Evolutionary conservation across 83 land plant species (phyloP), one percentile per base, ranked within the genome.

Genomic region (Picea abies): DNA sequence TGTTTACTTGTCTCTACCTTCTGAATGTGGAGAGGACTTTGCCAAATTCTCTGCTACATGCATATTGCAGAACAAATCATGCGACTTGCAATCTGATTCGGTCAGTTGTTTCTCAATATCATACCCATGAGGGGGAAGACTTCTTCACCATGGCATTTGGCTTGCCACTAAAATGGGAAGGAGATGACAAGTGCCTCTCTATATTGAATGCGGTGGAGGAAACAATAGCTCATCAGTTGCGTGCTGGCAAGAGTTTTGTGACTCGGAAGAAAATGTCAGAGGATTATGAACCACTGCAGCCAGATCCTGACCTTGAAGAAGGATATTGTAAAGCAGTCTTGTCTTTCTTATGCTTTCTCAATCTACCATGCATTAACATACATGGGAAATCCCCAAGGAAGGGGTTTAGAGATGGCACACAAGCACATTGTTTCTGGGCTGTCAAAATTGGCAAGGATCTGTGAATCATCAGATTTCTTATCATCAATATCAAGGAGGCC

Each of bases 351-450:
- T 1, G 35, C 1, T 32, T 32, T 32, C 35, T 0, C 1, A 29
- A 29, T 94, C 62, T 93, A 90, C 81, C 99, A 96, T 84, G 83
- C 87, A 41, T 87, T 94, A 32, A 63, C 82, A 25, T 88, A 89
- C 79, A 89, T 98, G 97, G 92, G 91, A 63, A 93, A 94, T 80
- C 96, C 99, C 39, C 96, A 93, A 92, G 99, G 99, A 62, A 92
- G 90, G 83, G 99, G 99, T 23, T 84, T 94, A 78, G 99, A 96
- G 85, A 85, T 93, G 88, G 99, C 99, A 72, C 92, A 88, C 67
- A 98, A 98, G 84, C 97, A 98, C 83, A 91, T 98, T 68, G 88
- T 87, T 2, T 85, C 93, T 17, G 94, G 99, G 86, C 68, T 96
- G 39, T 80, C 88, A 16, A 97, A 94, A 87, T 84, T 98, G 47